Evolutionary conservation across 2,329 filamentous ascomycete species (phyloP).

Genomic region (Neobulgaria alba): DNA sequence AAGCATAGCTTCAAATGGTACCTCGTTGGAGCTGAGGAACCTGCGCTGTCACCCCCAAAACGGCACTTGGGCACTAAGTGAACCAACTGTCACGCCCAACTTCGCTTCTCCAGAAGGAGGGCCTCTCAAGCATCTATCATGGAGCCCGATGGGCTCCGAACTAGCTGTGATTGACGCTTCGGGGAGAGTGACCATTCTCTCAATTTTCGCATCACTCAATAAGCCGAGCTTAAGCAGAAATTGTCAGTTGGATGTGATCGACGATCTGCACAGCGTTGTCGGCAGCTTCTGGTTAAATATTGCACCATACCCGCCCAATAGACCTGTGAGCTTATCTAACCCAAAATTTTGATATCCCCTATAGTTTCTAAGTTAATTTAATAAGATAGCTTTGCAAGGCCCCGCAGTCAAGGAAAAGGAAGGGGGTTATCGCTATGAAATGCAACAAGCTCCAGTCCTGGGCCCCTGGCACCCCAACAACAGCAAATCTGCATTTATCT

Average conservation of each 20-base stretch:
- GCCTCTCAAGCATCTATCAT: constrained; percentile 70
- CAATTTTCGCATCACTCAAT: constrained; percentile 65
- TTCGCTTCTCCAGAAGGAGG: constrained; percentile 54
- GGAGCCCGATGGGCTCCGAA: constrained; percentile 67
- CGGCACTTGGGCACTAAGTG: constrained; percentile 68
- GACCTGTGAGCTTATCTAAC: constrained; percentile 21
- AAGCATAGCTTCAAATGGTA: constrained; percentile 65
- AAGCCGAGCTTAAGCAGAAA: constrained; percentile 53
- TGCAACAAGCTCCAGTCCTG: constrained; percentile 53
- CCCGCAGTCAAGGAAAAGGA: constrained; percentile 55
- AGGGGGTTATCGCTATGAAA: constrained; percentile 56
- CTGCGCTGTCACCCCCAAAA: constrained; percentile 60
- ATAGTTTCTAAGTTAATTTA: no score
- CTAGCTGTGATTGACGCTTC: constrained; percentile 74
- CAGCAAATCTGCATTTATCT: constrained; percentile 65
- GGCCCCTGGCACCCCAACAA: constrained; percentile 67
- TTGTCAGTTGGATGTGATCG: constrained; percentile 57
- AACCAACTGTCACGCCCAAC: constrained; percentile 55
- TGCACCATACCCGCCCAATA: constrained; percentile 19
- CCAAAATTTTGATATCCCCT: background rate
- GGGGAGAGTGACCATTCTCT: constrained; percentile 69
- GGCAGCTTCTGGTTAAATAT: constrained; percentile 73
- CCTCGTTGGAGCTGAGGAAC: constrained; percentile 62
- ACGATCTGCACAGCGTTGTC: constrained; percentile 69
- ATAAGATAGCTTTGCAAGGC: constrained; percentile 43